phyloP scores from a whole-genome alignment of 208 protist species.

The Acanthamoeba royreba region DNA sequence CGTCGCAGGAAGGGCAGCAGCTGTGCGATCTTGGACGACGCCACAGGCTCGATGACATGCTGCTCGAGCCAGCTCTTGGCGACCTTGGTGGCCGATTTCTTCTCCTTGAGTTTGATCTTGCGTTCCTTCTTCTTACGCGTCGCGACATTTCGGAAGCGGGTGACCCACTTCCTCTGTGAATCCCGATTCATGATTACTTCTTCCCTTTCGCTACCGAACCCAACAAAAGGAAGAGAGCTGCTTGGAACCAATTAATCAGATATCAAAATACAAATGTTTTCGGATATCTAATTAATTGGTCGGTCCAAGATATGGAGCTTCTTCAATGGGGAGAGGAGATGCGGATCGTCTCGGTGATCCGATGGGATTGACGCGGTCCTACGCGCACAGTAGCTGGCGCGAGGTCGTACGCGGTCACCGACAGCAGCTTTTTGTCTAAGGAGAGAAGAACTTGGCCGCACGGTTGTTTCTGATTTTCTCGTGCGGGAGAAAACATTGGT shows the following conservation, averaged over 20 bases:
- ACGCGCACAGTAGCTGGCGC: no score
- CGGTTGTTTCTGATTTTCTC: no score
- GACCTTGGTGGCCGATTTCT: not conserved
- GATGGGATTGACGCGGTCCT: no score
- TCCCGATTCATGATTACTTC: not conserved
- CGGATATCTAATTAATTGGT: no score
- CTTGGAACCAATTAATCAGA: not conserved
- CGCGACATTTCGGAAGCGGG: not conserved
- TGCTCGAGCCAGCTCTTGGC: not conserved
- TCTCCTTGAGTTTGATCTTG: conserved; percentile 10
- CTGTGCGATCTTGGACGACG: not conserved
- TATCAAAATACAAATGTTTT: no score
- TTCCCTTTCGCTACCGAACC: not conserved
- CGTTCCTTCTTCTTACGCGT: conserved; percentile 15
- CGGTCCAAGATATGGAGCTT: no score
- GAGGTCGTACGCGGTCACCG: no score
- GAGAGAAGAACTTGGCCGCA: no score
- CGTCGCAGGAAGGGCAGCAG: not conserved
- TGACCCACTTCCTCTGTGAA: not conserved
- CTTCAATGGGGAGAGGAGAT: no score
- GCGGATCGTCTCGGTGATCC: no score
- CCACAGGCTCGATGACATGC: not conserved
- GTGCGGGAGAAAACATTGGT: no score
- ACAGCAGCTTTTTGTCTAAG: no score
- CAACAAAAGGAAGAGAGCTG: not conserved